Evolutionary conservation across 2,329 filamentous ascomycete genomes (phyloP).

Genomic region (Xylariaceae sp.): DNA sequence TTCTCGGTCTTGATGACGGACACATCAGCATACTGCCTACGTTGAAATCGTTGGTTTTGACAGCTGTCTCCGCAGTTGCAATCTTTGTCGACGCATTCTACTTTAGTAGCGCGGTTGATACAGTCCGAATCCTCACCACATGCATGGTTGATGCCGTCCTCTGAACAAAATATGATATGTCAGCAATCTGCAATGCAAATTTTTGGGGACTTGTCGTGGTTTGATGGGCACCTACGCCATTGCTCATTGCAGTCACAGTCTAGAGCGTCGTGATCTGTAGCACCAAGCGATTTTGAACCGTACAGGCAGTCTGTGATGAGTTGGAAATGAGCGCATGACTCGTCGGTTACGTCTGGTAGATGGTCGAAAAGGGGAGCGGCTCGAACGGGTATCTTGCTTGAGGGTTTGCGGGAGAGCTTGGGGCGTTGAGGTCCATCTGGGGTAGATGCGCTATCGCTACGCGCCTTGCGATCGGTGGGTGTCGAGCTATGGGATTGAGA

Average conservation of each 20-base stretch:
- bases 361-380: slow-evolving; percentile 66
- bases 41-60: slow-evolving; percentile 93
- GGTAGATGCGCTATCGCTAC: slow-evolving; percentile 45
- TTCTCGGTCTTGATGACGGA: slow-evolving; percentile 97
- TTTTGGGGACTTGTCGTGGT: too few relatives aligned
- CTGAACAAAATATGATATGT: slow-evolving; percentile 36
- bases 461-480: slow-evolving; percentile 43
- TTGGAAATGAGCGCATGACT: slow-evolving; percentile 73
- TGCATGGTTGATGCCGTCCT: slow-evolving; percentile 67
- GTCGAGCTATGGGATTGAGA: slow-evolving; percentile 42
- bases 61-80: slow-evolving; percentile 85
- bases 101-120: slow-evolving; percentile 97
- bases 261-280: slow-evolving; percentile 82
- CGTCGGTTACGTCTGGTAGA: slow-evolving; percentile 71
- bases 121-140: slow-evolving; percentile 97
- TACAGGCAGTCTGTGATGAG: slow-evolving; percentile 84
- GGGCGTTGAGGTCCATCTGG: slow-evolving; percentile 54
- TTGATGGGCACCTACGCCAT: slow-evolving; percentile 70
- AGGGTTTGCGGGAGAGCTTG: slow-evolving; percentile 69
- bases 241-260: slow-evolving; percentile 95
- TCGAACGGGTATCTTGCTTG: slow-evolving; percentile 63
- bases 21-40: slow-evolving; percentile 83
- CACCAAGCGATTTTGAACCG: slow-evolving; percentile 84
- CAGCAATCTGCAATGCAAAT: slow-evolving; percentile 19
- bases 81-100: slow-evolving; percentile 81